Percentiles rank a stretch among this genome's conserved stretches.
Evolutionary conservation across 2,329 filamentous ascomycete genomes (phyloP).

Genomic region (Cylindrodendrum hubeiense): DNA sequence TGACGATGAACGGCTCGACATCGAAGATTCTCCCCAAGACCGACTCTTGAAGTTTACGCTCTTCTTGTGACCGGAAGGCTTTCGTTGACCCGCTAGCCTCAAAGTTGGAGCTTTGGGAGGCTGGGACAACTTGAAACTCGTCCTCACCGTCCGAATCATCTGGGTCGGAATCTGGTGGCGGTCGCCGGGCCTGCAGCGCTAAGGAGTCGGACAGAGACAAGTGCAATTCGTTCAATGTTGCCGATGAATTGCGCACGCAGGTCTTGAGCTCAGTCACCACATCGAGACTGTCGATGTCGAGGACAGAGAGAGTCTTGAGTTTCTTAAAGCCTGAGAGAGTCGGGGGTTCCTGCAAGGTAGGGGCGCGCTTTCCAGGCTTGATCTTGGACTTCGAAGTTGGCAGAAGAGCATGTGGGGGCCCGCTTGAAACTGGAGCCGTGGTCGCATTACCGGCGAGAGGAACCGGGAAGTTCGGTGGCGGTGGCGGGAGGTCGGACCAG

Average conservation of each 20-base stretch:
- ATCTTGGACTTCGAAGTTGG: slow-evolving; percentile 53
- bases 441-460: slow-evolving; percentile 26
- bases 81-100: slow-evolving; percentile 59
- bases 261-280: slow-evolving; percentile 66
- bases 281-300: slow-evolving; percentile 72
- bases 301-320: slow-evolving; percentile 64
- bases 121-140: slow-evolving; percentile 62
- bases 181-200: slow-evolving; percentile 56
- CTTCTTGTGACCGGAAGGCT: slow-evolving; percentile 62
- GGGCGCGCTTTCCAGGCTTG: slow-evolving; percentile 49
- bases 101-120: slow-evolving; percentile 46
- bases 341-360: slow-evolving; percentile 55
- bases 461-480: slow-evolving; percentile 37
- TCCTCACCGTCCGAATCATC: slow-evolving; percentile 68
- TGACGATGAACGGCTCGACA: slow-evolving; percentile 56
- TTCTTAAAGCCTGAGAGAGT: slow-evolving; percentile 70
- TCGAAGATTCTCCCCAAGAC: slow-evolving; percentile 66
- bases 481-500: slow-evolving; percentile 45
- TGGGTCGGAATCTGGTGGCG: slow-evolving; percentile 53
- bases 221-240: slow-evolving; percentile 66
- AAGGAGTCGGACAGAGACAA: slow-evolving; percentile 70
- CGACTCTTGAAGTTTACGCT: slow-evolving; percentile 66
- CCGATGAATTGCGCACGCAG: slow-evolving; percentile 67
- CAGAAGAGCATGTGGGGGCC: slow-evolving; percentile 46
- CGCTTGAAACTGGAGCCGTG: slow-evolving; percentile 34